phyloP scores from a whole-genome alignment of 2,329 filamentous ascomycete species.

The Fusarium sp. region DNA sequence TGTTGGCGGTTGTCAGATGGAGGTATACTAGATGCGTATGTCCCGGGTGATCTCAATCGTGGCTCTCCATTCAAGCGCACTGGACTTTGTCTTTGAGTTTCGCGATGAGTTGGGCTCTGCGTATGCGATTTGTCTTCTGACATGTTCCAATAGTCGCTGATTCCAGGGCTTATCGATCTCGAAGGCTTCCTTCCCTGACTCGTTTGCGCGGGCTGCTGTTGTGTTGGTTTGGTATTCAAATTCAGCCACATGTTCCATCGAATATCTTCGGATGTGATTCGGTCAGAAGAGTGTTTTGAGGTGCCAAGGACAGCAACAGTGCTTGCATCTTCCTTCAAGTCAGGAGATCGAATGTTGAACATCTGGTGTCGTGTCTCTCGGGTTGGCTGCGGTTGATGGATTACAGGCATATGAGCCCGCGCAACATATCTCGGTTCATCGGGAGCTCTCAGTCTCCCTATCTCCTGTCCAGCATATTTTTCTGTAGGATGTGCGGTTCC shows the following conservation, averaged over 20 bases:
- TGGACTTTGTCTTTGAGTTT: not conserved
- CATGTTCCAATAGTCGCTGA: conserved; percentile 23
- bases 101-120: not conserved
- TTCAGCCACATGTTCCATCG: conserved; percentile 41
- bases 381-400: conserved; percentile 46
- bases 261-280: conserved; percentile 28
- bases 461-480: not conserved
- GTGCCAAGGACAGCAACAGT: conserved; percentile 23
- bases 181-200: not conserved
- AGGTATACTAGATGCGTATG: not conserved
- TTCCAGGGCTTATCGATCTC: conserved; percentile 24
- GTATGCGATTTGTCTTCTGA: conserved; percentile 14
- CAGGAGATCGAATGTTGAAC: conserved; percentile 27
- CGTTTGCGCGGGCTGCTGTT: not conserved
- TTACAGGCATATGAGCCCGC: conserved; percentile 20
- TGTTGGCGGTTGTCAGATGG: not conserved
- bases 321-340: conserved; percentile 23
- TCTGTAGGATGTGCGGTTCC: not conserved
- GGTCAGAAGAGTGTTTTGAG: not conserved
- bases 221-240: not conserved
- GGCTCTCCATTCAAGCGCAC: not conserved
- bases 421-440: conserved; percentile 31
- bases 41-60: not conserved
- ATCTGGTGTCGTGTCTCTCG: conserved; percentile 11
- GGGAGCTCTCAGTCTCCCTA: not conserved